Conservation (phyloP, 139 green algal genomes). For the Gonium pectorale region DNA sequence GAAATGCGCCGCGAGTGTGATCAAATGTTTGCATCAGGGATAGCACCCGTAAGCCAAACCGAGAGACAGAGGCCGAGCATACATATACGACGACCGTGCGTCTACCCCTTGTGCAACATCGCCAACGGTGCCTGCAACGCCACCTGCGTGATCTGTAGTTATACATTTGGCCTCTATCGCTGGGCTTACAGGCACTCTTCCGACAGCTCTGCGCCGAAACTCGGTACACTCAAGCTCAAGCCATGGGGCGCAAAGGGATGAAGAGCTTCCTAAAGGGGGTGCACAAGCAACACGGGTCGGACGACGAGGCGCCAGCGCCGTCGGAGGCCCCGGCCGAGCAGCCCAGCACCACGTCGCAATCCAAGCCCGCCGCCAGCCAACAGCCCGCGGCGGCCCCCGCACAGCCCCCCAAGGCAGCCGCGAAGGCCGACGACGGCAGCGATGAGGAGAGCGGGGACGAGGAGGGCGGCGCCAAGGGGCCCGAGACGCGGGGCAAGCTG, state of each 20-base stretch:
- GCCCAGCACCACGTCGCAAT: not conserved
- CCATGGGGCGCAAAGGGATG: conserved; percentile 43
- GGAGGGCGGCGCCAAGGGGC: not conserved
- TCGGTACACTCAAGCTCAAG: not conserved
- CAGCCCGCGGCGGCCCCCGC: not conserved
- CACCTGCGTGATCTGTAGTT: no score
- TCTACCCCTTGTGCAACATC: no score
- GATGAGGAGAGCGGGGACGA: conserved; percentile 36
- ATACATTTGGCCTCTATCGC: no score
- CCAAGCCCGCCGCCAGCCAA: conserved; percentile 10
- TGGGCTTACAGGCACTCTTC: no score
- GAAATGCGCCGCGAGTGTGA: not conserved
- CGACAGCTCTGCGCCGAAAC: no score
- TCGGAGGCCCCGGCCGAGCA: not conserved
- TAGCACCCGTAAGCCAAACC: no score
- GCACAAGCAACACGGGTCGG: not conserved
- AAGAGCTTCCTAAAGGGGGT: conserved; percentile 33
- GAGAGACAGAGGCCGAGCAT: no score
- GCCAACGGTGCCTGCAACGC: no score
- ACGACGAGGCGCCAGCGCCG: not conserved
- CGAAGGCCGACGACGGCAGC: not conserved
- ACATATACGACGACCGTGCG: no score
- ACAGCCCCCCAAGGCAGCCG: not conserved
- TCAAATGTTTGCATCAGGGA: no score
- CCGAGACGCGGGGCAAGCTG: conserved; percentile 76